Base-by-base conservation (phyloP, 2,329 filamentous ascomycete genomes). In the Ampelomyces quisqualis region DNA sequence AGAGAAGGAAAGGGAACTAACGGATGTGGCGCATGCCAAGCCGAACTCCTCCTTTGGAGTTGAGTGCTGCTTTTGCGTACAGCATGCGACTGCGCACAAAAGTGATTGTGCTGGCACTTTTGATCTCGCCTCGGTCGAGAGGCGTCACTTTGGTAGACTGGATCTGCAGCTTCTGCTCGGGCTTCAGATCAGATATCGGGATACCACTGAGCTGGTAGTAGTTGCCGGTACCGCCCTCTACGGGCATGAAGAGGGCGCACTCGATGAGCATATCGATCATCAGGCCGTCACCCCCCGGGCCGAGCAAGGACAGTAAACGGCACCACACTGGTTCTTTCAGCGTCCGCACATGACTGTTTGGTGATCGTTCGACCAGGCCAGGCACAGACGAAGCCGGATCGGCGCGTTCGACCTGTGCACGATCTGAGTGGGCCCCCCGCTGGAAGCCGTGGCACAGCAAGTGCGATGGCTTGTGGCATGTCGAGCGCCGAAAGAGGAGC, bases 11-110 rank as follows among this genome's bases (percentile, higher is more conserved):
- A 38, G 13, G 32, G n/a, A n/a, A 72, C 84, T 61, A 76, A 94
- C 88, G 90, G 40, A 88, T 88, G 64, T 88, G 86, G 50, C 83
- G 82, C 38, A 95, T 76, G 2, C 93, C 91, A 63, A 86, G 84
- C 13, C 80, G 77, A 6, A 93, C 77, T 7, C 75, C 69, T 3
- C 86, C 84, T 53, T 79, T 79, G 2, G 80, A 74, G 57, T 85
- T 91, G 20, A 90, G 72, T 2, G 80, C 77, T 14, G 89, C 81
- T 54, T 82, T 83, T 15, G 87, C 85, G 68, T 96, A 97, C 34
- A 97, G 76, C 75, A 96, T 94, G 14, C 89, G 82, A 59, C 81
- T 89, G 45, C 90, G 83, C 32, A 90, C 80, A 57, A 98, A 85
- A 1, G 74, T 71, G 42, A 97, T 89, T 11, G 81, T 78, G 27